Percentiles rank a stretch among this genome's conserved stretches.
These are phyloP conservation scores for Penicillium rolfsii DNA, from an alignment of 2,329 filamentous ascomycete genomes.

Conservation along the genomic window DNA sequence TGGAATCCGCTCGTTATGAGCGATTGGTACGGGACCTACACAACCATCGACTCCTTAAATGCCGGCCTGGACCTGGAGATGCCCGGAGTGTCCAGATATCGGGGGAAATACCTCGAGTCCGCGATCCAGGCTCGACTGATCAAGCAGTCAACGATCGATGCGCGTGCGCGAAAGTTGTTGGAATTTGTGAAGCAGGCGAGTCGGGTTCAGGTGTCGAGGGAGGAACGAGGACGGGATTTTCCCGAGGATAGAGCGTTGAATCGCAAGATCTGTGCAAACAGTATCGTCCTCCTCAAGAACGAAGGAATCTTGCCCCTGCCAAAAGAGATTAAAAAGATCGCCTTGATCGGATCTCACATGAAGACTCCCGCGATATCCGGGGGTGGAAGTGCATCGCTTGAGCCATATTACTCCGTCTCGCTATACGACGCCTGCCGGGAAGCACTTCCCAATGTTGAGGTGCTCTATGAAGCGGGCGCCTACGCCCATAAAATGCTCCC, in stretches of 20 bases:
- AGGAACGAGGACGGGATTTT: conserved; percentile 52
- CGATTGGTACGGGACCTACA: conserved; percentile 51
- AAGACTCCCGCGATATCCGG: conserved; percentile 41
- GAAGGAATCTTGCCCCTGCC: conserved; percentile 44
- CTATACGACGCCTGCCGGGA: conserved; percentile 37
- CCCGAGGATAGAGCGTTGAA: conserved; percentile 64
- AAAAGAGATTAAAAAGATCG: conserved; percentile 11
- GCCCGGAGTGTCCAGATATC: conserved; percentile 46
- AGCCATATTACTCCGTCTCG: conserved; percentile 39
- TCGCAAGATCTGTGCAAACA: conserved; percentile 52
- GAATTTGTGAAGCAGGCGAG: conserved; percentile 59
- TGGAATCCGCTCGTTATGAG: conserved; percentile 51
- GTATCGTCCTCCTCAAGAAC: conserved; percentile 75
- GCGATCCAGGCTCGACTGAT: conserved; percentile 47
- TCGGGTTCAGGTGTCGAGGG: conserved; percentile 57
- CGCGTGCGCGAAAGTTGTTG: conserved; percentile 58
- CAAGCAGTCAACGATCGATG: conserved; percentile 60
- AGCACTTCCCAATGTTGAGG: conserved; percentile 14
- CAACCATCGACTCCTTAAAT: conserved; percentile 43
- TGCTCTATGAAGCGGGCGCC: conserved; percentile 26
- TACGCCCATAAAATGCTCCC: conserved; percentile 42
- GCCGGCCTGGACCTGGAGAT: conserved; percentile 51
- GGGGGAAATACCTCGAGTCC: conserved; percentile 37
- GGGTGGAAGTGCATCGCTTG: conserved; percentile 40
- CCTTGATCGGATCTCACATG: conserved; percentile 31